Evolutionary conservation across 164 flowering plant genomes (phyloP), one percentile per base, ranked within the genome.

Genomic region (Pachysandra terminalis): DNA sequence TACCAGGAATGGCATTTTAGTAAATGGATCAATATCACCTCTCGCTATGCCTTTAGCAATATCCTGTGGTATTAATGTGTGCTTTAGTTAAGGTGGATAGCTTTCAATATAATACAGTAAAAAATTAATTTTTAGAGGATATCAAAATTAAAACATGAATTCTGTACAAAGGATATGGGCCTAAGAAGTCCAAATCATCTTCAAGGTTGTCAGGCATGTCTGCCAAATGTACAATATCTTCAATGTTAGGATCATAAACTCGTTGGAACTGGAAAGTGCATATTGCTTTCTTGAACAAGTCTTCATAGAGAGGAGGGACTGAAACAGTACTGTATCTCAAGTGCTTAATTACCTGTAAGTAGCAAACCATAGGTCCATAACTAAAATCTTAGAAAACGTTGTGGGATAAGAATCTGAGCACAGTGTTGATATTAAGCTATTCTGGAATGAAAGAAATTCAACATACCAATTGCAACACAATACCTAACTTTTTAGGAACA

Each of bases 261-360:
- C 96, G 83, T 78, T 95, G 99, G 81, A 92, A 87, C 77, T 75
- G 87, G 78, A 95, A 95, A 32, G 96, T 90, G 84, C 84, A 79
- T 53, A 92, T 66, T 59, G 99, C 99, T 75, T 88, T 95, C 84
- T 80, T 85, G 85, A 95, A 93, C 48, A 86, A 78, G 73, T 95
- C 95, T 77, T 93, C 99, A 68, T 95, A 95, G 23, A 75, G 76
- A 32, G 90, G 87, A 72, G 99, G 90, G 63, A 92, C 85, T 48
- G 87, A 80, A 59, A 76, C 80, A n/a, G 70, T 78, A 78, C 77
- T 84, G 78, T 83, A 93, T 71, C 76, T 81, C 76, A 95, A 77
- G 79, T 95, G 97, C 81, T 87, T 95, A 64, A 95, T 85, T 8
- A 88, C 96, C 98, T 95, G 86, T 54, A 81, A 69, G 25, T 8